Conservation (phyloP, 225 moss, liverwort and hornwort species). For the Neckera pumila region DNA sequence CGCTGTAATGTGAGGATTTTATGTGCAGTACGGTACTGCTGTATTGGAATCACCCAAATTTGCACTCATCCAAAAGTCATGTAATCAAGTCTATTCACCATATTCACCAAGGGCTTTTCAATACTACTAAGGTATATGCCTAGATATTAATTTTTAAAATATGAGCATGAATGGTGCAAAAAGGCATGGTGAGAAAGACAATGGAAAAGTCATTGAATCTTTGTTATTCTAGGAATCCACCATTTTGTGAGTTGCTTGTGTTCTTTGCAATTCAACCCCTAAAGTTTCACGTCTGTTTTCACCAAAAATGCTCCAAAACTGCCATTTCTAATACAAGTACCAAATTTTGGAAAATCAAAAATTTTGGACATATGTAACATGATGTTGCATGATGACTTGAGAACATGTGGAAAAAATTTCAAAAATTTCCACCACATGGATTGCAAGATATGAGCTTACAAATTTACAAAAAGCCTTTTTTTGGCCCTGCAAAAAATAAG, state of each 20-base stretch:
- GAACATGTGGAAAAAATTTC: too few species aligned
- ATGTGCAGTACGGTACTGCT: background rate
- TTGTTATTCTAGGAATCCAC: background rate
- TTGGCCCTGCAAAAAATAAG: too few species aligned
- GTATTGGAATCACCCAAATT: background rate
- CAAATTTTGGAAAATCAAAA: too few species aligned
- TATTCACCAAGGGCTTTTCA: background rate
- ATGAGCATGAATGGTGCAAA: background rate
- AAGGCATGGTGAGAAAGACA: background rate
- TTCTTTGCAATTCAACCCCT: background rate
- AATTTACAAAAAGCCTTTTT: too few species aligned
- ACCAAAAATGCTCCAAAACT: too few species aligned
- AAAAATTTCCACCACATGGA: too few species aligned
- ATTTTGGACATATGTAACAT: too few species aligned
- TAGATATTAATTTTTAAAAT: background rate
- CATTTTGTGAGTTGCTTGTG: background rate
- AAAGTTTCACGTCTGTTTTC: too few species aligned
- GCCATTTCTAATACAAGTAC: too few species aligned
- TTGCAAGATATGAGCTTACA: too few species aligned
- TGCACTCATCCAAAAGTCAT: background rate
- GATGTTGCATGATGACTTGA: too few species aligned
- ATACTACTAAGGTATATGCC: background rate
- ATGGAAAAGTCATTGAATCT: too few species aligned
- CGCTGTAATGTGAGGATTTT: background rate
- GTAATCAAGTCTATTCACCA: background rate